These are phyloP conservation scores for Eimeria acervulina DNA, from an alignment of 169 alveolate genomes.

Conservation along the genomic window DNA sequence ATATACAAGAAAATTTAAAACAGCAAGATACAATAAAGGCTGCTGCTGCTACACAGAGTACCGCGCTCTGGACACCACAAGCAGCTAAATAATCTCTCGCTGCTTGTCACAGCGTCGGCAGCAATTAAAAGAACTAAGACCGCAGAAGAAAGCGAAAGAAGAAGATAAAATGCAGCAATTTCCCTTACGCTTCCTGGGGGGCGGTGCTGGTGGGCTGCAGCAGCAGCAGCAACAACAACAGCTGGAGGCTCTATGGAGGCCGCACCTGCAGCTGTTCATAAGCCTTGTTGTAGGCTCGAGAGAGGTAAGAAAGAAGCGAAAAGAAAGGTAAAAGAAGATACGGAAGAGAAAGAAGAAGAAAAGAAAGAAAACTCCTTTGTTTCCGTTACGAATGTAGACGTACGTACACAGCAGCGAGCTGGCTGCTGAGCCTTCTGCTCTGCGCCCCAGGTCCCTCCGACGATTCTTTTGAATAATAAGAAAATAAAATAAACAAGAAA, in stretches of 20 bases:
- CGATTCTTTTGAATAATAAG: not conserved
- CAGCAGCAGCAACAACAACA: not conserved
- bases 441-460: not conserved
- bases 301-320: not conserved
- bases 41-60: not conserved
- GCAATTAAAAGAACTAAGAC: not conserved
- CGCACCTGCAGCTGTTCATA: too few species aligned
- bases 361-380: not conserved
- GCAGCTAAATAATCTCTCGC: too few species aligned
- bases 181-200: too few species aligned
- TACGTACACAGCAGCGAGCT: not conserved
- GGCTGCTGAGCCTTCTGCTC: not conserved
- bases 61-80: too few species aligned
- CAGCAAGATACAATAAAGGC: too few species aligned
- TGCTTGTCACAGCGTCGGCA: too few species aligned
- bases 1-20: too few species aligned
- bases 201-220: too few species aligned
- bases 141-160: not conserved
- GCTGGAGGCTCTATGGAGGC: not conserved
- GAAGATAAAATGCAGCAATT: too few species aligned
- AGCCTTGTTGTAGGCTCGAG: not conserved
- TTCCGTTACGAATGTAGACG: not conserved
- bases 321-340: not conserved
- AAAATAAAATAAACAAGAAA: not conserved
- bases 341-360: not conserved